Base-by-base conservation (phyloP, 139 green algal genomes). In the Volvox reticuliferus region DNA sequence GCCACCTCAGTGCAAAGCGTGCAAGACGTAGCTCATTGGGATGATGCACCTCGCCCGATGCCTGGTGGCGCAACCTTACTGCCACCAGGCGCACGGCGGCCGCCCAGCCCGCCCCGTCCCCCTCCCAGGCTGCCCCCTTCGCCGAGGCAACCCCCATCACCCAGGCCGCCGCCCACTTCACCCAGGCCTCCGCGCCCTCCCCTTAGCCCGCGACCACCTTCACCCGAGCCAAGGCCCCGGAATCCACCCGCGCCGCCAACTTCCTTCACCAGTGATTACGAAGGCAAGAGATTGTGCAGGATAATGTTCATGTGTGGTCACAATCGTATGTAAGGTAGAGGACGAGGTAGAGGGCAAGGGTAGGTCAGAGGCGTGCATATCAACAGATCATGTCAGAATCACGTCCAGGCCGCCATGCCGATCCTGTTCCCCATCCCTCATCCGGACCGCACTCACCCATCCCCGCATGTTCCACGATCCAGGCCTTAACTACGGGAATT, bases 401-500 rank as follows among this genome's bases (percentile, higher is more conserved):
- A 30, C 21, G 44, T 55, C 44, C 44, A 55, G 44, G 44, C 44
- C 44, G 16, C 12, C 65, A 12, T 28, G 24, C 65, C 65, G 17
- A 30, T 73, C 65, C 65, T 28, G 21, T 16, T 73, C 65, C 21
- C 12, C 65, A 73, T 12, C 5, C 44, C 24, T 30, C 21, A 30
- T 24, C 6, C 65, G 65, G 2, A 24, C 3, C 65, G 12, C 21
- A 24, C 21, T 12, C 65, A 73, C 65, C 65, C 65, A 30, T 24
- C 21, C 24, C 21, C 21, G 2, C 21, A 30, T 2, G 21, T 12
- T 28, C 21, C 21, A 73, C 16, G 82, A 33, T 30, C 63, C 82
- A 28, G 82, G 82, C 33, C 62, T 67, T 3, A 20, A 33, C 12
- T 65, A 88, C 22, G 82, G 82, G 33, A 88, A 88, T 32, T 22